Percentiles rank a stretch among this genome's conserved stretches.
These are phyloP conservation scores for Lasiosphaeria ovina DNA, from an alignment of 495 filamentous ascomycete genomes.

Conservation along the genomic window DNA sequence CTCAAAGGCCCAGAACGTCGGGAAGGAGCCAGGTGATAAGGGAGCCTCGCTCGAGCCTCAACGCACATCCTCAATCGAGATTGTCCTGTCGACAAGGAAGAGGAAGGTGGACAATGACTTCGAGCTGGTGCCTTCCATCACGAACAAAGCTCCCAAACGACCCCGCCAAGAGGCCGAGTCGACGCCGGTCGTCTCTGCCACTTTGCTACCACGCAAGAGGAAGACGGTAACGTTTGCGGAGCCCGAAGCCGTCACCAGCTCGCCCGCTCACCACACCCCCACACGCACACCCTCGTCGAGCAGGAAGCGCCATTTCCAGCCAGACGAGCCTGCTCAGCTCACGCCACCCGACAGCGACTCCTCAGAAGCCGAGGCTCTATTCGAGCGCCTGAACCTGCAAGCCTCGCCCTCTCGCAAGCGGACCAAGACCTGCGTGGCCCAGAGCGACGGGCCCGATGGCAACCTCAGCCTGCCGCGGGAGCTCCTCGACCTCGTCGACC, in stretches of 20 bases:
- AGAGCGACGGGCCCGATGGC: constrained; percentile 26
- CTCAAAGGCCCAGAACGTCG: constrained; percentile 34
- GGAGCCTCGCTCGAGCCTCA: constrained; percentile 10
- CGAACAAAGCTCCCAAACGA: constrained; percentile 25
- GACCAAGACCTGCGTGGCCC: constrained; percentile 28
- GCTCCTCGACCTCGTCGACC: constrained; percentile 53
- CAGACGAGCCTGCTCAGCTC: constrained; percentile 12
- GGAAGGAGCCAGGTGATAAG: constrained; percentile 32
- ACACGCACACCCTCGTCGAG: constrained; percentile 12
- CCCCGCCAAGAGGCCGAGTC: constrained; percentile 20
- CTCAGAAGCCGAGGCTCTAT: constrained; percentile 30
- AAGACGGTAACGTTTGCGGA: constrained; percentile 32
- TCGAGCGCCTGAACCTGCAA: constrained; percentile 42
- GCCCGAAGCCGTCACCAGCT: constrained; percentile 12
- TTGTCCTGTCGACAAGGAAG: constrained; percentile 31
- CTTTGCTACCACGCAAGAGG: constrained; percentile 18
- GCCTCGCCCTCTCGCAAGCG: constrained; percentile 36
- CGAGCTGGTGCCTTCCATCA: constrained; percentile 8
- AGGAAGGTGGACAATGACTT: constrained; percentile 29
- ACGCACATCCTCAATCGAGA: constrained; percentile 30
- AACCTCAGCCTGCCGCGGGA: constrained; percentile 49
- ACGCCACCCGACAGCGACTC: constrained; percentile 5
- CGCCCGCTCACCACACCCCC: constrained; percentile 1
- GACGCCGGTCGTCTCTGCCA: constrained; percentile 7
- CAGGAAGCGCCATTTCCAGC: constrained; percentile 24